A percentile compares a stretch with the other conserved stretches of the same genome.
Evolutionary conservation across 352 stramenopile genomes (phyloP).

Genomic region (Phytophthora uliginosa): DNA sequence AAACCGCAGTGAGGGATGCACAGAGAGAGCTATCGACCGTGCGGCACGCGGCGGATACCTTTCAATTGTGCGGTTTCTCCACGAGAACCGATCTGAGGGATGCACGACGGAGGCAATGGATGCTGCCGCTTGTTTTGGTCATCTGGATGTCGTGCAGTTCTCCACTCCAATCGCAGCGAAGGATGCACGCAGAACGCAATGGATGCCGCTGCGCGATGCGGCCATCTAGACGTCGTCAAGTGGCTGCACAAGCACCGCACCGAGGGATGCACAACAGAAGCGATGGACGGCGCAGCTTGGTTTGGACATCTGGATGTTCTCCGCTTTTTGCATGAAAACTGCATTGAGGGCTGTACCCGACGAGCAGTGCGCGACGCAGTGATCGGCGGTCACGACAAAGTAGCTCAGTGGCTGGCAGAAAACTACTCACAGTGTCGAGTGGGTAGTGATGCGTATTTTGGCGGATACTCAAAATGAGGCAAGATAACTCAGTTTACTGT

Average conservation of each 20-base stretch:
- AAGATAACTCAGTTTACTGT: not conserved
- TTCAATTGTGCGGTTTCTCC: conserved; percentile 28
- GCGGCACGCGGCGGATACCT: conserved; percentile 28
- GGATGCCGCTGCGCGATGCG: conserved; percentile 38
- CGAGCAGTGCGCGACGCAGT: conserved; percentile 48
- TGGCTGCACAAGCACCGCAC: conserved; percentile 27
- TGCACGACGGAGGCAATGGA: conserved; percentile 44
- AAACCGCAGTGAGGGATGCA: conserved; percentile 39
- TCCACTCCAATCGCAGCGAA: conserved; percentile 39
- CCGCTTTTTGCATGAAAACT: conserved; percentile 42
- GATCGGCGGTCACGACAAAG: conserved; percentile 41
- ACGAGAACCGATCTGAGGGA: conserved; percentile 21
- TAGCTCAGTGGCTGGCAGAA: conserved; percentile 50
- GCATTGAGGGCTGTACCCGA: conserved; percentile 38
- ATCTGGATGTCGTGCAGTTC: conserved; percentile 44
- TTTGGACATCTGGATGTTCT: conserved; percentile 45
- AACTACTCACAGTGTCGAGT: conserved; percentile 38
- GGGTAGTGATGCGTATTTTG: not conserved
- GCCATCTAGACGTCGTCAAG: conserved; percentile 40
- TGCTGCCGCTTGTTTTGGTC: conserved; percentile 32
- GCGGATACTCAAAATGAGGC: not conserved
- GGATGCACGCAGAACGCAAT: conserved; percentile 37
- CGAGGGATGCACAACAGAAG: conserved; percentile 45
- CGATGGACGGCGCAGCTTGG: conserved; percentile 48
- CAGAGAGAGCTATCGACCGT: conserved; percentile 37